These are phyloP conservation scores for Trichosporon sp. DNA, from an alignment of 1,284 basidiomycete genomes.

Conservation along the genomic window DNA sequence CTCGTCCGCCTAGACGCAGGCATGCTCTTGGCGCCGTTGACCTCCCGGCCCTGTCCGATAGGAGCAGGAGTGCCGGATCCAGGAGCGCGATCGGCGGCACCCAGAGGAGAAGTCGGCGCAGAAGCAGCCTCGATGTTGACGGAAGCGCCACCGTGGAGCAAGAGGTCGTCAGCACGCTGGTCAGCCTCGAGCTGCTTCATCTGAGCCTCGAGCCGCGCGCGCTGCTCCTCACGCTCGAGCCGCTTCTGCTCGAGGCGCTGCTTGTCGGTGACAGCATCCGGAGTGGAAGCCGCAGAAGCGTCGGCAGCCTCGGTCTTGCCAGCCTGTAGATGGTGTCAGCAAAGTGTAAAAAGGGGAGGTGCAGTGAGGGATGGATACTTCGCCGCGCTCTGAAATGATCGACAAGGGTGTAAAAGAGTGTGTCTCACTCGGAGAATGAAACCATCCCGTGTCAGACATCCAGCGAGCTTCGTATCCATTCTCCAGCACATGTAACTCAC, in stretches of 20 bases:
- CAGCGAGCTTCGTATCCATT: background rate
- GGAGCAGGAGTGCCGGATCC: slow-evolving; percentile 25
- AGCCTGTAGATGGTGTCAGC: background rate
- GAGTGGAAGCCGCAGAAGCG: slow-evolving; percentile 4
- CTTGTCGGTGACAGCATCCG: slow-evolving; percentile 10
- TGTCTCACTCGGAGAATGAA: background rate
- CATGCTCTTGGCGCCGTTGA: slow-evolving; percentile 49
- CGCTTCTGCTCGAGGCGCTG: slow-evolving; percentile 86
- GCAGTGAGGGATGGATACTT: background rate
- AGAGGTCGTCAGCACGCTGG: slow-evolving; percentile 62
- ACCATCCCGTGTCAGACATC: background rate
- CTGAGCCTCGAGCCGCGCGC: slow-evolving; percentile 86
- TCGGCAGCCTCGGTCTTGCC: background rate
- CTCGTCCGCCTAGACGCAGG: slow-evolving; percentile 44
- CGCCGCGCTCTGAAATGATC: background rate
- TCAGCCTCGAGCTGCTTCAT: slow-evolving; percentile 86
- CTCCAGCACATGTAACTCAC: slow-evolving; percentile 20
- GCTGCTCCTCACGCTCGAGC: slow-evolving; percentile 72
- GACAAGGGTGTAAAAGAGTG: background rate
- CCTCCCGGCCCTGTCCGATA: slow-evolving; percentile 31
- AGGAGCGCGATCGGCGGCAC: slow-evolving; percentile 15
- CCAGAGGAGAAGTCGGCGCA: slow-evolving; percentile 38
- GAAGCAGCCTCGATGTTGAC: slow-evolving; percentile 30
- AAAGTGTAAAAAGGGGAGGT: background rate
- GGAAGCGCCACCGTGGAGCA: slow-evolving; percentile 52